Evolutionary conservation across 192 early-diverging fungal species (phyloP).

Genomic region (Tieghemiomyces parasiticus): DNA sequence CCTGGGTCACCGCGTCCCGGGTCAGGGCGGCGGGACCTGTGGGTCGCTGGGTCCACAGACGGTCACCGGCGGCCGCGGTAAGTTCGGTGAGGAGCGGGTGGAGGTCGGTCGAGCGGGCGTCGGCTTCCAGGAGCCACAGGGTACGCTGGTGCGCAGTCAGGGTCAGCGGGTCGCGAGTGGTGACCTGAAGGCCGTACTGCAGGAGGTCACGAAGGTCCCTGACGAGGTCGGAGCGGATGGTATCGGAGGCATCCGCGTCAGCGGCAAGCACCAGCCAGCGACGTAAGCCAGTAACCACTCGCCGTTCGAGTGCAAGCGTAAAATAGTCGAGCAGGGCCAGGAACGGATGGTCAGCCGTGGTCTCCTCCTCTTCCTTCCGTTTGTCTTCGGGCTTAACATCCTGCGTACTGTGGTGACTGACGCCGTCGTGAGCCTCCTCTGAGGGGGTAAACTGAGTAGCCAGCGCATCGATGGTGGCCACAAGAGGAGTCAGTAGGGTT

Average conservation of each 20-base stretch:
- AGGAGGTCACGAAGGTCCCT: background rate
- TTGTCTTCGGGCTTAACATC: background rate
- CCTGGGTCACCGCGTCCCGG: background rate
- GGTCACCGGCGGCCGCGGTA: background rate
- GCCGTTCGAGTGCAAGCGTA: background rate
- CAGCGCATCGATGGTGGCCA: background rate
- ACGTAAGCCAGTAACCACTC: background rate
- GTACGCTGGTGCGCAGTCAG: constrained; percentile 2
- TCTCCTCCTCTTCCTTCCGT: too few species aligned
- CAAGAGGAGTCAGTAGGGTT: background rate
- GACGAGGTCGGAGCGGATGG: background rate
- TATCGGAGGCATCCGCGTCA: too few species aligned
- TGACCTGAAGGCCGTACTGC: background rate
- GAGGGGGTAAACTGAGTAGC: background rate
- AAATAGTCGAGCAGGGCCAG: background rate
- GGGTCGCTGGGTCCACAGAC: constrained; percentile 1
- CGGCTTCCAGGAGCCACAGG: constrained; percentile 8
- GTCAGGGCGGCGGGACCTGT: background rate
- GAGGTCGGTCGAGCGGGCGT: background rate
- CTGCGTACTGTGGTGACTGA: background rate
- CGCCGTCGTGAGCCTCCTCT: background rate
- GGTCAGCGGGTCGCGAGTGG: background rate
- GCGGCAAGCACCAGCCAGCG: background rate
- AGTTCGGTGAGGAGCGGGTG: background rate
- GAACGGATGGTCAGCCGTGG: background rate